Conservation (phyloP, 768 basidiomycete species). For the Xerocomellus intermedius region DNA sequence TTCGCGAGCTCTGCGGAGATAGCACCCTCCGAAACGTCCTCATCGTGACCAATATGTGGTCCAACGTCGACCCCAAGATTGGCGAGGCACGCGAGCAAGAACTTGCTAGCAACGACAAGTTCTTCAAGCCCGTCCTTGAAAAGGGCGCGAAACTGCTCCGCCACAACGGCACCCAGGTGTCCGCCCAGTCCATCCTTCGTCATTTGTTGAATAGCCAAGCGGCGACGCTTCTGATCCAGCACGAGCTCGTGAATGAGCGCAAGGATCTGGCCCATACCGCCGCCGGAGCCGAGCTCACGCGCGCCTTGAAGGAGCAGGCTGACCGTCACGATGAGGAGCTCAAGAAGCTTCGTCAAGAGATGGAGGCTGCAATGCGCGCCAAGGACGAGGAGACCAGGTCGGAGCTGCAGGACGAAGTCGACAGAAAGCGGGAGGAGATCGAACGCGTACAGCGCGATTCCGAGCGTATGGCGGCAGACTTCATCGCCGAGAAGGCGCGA, state of each 20-base stretch:
- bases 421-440: slow-evolving; percentile 45
- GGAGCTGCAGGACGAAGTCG: slow-evolving; percentile 46
- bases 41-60: slow-evolving; percentile 58
- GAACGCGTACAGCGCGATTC: slow-evolving; percentile 40
- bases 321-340: slow-evolving; percentile 49
- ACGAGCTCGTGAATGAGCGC: slow-evolving; percentile 51
- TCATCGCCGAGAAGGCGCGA: slow-evolving; percentile 36
- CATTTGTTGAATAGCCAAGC: slow-evolving; percentile 42
- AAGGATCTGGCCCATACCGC: slow-evolving; percentile 50
- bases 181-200: slow-evolving; percentile 43
- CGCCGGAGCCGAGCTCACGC: slow-evolving; percentile 52
- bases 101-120: slow-evolving; percentile 39
- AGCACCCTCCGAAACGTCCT: slow-evolving; percentile 47
- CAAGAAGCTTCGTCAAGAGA: slow-evolving; percentile 43
- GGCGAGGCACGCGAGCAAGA: slow-evolving; percentile 47
- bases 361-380: slow-evolving; percentile 41
- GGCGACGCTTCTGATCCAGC: slow-evolving; percentile 49
- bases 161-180: slow-evolving; percentile 40
- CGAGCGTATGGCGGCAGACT: slow-evolving; percentile 40
- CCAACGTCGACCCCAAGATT: slow-evolving; percentile 36
- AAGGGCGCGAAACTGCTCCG: slow-evolving; percentile 47
- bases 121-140: slow-evolving; percentile 52
- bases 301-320: slow-evolving; percentile 48
- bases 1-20: slow-evolving; percentile 53
- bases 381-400: slow-evolving; percentile 47